phyloP scores from a whole-genome alignment of 2,329 filamentous ascomycete species.

The Nigrograna mackinnonii region DNA sequence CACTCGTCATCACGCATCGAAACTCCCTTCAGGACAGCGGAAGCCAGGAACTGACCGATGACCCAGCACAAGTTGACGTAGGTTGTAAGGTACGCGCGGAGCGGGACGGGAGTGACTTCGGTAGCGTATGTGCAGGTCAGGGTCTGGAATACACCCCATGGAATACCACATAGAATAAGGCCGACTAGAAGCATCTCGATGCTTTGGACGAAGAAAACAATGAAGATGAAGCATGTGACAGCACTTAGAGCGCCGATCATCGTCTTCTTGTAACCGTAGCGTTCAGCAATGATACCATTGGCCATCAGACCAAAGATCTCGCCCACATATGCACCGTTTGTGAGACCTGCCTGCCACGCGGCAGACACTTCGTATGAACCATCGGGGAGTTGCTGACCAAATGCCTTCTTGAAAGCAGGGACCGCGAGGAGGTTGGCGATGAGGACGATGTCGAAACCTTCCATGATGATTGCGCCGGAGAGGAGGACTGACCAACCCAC shows the following conservation, averaged over 20 bases:
- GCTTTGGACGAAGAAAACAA: conserved; percentile 39
- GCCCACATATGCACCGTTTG: conserved; percentile 50
- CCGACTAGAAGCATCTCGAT: conserved; percentile 64
- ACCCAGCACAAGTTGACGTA: conserved; percentile 80
- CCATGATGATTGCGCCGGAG: conserved; percentile 87
- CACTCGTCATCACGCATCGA: conserved; percentile 66
- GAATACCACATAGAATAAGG: conserved; percentile 54
- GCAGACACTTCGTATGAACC: conserved; percentile 47
- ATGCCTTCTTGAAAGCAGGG: conserved; percentile 48
- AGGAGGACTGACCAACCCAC: conserved; percentile 82
- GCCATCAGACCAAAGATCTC: conserved; percentile 49
- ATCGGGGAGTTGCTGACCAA: conserved; percentile 41
- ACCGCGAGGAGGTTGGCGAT: conserved; percentile 75
- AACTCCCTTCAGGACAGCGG: conserved; percentile 71
- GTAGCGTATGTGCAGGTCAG: conserved; percentile 53
- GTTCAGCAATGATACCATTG: conserved; percentile 49
- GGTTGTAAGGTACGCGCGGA: conserved; percentile 62
- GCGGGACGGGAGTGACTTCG: conserved; percentile 70
- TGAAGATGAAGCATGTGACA: conserved; percentile 37
- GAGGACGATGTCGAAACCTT: conserved; percentile 81
- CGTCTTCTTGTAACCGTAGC: conserved; percentile 45
- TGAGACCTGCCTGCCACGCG: conserved; percentile 51
- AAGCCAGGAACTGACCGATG: conserved; percentile 72
- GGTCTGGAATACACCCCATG: conserved; percentile 53
- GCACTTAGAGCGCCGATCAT: conserved; percentile 37